A percentile compares a stretch with the other conserved stretches of the same genome.
These are phyloP conservation scores for Biscutella laevigata DNA, from an alignment of 441 rosid genomes.

Conservation along the genomic window DNA sequence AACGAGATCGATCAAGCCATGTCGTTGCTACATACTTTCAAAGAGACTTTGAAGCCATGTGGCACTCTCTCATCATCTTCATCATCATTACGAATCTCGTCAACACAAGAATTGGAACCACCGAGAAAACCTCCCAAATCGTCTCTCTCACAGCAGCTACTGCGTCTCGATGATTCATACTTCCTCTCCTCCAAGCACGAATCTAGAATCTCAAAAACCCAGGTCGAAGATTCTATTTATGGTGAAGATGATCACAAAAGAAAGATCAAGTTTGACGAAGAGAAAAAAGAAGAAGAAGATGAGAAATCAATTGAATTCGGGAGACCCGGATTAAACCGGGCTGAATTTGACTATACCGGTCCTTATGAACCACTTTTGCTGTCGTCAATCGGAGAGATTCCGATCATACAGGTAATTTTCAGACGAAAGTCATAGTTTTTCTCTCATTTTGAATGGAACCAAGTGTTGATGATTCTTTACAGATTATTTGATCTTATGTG, in stretches of 20 bases:
- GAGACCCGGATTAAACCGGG: constrained; percentile 41
- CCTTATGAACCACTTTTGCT: constrained; percentile 61
- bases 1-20: constrained; percentile 11
- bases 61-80: constrained; percentile 20
- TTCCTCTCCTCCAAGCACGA: constrained; percentile 19
- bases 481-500: neutral
- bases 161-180: constrained; percentile 30
- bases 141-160: constrained; percentile 28
- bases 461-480: neutral
- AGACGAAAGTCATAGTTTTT: constrained; percentile 10
- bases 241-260: constrained; percentile 7
- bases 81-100: constrained; percentile 4
- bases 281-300: constrained; percentile 20
- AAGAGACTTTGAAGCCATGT: constrained; percentile 28
- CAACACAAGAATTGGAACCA: constrained; percentile 22
- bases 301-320: constrained; percentile 29
- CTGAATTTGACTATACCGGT: constrained; percentile 56
- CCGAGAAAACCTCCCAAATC: constrained; percentile 33
- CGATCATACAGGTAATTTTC: constrained; percentile 48
- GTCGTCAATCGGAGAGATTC: constrained; percentile 47
- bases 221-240: neutral
- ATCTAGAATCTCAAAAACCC: neutral
- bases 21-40: constrained; percentile 28
- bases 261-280: constrained; percentile 16
- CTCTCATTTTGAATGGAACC: neutral